Conservation (phyloP, 2,329 filamentous ascomycete genomes). For the Penicillium frequentans region DNA sequence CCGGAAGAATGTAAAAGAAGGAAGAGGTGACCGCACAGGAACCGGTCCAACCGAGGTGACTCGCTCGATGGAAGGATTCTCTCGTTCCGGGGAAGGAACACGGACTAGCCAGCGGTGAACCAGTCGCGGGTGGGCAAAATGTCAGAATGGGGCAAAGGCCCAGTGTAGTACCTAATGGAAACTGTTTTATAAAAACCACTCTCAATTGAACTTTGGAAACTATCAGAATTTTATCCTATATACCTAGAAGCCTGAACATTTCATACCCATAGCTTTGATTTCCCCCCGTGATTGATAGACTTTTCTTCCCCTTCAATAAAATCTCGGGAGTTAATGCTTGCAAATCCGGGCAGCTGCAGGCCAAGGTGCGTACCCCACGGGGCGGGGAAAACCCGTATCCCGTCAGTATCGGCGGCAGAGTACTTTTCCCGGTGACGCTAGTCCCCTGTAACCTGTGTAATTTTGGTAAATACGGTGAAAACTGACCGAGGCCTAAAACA, state of each 20-base stretch:
- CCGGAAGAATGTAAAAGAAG: constrained; percentile 4
- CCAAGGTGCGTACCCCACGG: not conserved
- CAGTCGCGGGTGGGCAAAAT: constrained; percentile 16
- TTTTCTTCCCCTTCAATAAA: not conserved
- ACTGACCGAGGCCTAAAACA: not conserved
- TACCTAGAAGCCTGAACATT: not conserved
- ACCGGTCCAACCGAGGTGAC: constrained; percentile 2
- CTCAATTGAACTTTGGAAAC: not conserved
- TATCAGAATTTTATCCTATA: not conserved
- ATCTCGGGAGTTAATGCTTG: not conserved
- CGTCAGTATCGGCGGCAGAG: not conserved
- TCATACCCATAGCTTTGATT: not conserved
- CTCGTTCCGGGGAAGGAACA: constrained; percentile 17
- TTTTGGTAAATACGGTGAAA: not conserved
- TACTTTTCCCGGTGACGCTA: not conserved
- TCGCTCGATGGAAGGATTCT: not conserved
- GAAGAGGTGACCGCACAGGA: not conserved
- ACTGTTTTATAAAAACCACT: not conserved
- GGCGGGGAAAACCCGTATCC: not conserved
- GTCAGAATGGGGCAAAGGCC: constrained; percentile 8
- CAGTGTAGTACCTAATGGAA: not conserved
- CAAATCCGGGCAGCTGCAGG: not conserved
- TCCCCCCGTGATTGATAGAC: not conserved
- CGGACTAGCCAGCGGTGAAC: constrained; percentile 19
- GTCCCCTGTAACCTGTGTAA: not conserved